Conservation (phyloP, 2,329 filamentous ascomycete genomes). For the Emmonsiellopsis sp. region DNA sequence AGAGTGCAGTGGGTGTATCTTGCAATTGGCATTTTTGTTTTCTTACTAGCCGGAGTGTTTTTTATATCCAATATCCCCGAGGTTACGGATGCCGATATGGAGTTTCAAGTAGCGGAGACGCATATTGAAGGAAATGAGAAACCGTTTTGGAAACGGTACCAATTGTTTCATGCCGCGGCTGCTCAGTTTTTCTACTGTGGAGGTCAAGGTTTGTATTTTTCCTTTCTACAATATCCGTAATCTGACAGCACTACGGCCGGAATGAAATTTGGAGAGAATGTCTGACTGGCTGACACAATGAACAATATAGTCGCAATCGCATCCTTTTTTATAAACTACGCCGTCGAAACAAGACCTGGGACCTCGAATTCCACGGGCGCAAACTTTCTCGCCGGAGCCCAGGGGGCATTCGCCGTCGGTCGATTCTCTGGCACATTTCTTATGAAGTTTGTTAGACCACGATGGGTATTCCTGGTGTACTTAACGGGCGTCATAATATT, state of each 20-base stretch:
- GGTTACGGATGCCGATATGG: conserved; percentile 63
- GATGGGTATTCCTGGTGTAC: conserved; percentile 63
- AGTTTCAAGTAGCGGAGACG: conserved; percentile 49
- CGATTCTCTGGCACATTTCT: conserved; percentile 59
- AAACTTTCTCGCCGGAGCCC: conserved; percentile 64
- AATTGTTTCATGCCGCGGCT: conserved; percentile 64
- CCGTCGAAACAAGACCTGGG: conserved; percentile 49
- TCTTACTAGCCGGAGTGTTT: conserved; percentile 56
- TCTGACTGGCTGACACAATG: background rate
- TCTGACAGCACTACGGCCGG: conserved; percentile 10
- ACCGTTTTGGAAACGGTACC: conserved; percentile 62
- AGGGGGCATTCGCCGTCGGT: conserved; percentile 63
- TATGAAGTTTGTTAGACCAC: conserved; percentile 58
- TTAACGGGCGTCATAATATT: conserved; percentile 56
- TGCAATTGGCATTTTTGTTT: conserved; percentile 66
- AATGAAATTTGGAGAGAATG: background rate
- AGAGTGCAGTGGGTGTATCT: conserved; percentile 75
- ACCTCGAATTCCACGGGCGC: conserved; percentile 50
- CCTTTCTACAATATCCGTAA: conserved; percentile 13
- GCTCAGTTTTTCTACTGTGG: conserved; percentile 77
- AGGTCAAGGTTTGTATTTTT: conserved; percentile 47
- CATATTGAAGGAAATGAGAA: conserved; percentile 49
- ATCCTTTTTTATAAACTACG: conserved; percentile 65
- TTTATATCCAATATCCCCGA: conserved; percentile 61
- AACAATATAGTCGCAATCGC: conserved; percentile 34